phyloP scores from a whole-genome alignment of 768 basidiomycete species.

The Inosperma sp. region DNA sequence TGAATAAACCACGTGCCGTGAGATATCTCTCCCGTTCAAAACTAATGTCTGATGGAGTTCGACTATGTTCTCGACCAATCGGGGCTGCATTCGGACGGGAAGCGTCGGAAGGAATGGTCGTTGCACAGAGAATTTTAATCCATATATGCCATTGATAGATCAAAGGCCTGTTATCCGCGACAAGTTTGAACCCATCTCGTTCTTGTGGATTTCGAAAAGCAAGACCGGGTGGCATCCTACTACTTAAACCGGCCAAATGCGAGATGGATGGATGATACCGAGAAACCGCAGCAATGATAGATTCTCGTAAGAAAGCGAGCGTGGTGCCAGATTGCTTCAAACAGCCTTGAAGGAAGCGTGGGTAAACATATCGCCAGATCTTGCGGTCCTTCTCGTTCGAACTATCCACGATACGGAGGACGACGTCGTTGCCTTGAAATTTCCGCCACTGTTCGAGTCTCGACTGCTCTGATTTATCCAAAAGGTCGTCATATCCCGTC shows the following conservation, averaged over 20 bases:
- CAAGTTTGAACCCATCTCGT: constrained; percentile 47
- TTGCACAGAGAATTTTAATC: constrained; percentile 84
- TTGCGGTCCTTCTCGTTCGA: constrained; percentile 58
- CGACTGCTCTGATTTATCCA: constrained; percentile 55
- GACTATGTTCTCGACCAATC: constrained; percentile 60
- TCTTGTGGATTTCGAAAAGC: constrained; percentile 38
- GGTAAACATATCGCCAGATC: constrained; percentile 72
- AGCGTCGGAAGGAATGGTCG: constrained; percentile 60
- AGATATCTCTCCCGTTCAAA: constrained; percentile 79
- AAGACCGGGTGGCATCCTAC: constrained; percentile 44
- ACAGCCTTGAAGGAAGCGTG: constrained; percentile 55
- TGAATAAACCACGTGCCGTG: constrained; percentile 79
- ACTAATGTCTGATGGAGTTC: constrained; percentile 65
- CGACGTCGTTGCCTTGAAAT: constrained; percentile 48
- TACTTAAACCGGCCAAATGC: constrained; percentile 68
- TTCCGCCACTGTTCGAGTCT: constrained; percentile 67
- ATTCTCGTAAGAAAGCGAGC: constrained; percentile 53
- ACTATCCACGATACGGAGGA: constrained; percentile 71
- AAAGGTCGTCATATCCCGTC: constrained; percentile 59
- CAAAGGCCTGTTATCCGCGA: constrained; percentile 52
- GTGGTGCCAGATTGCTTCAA: constrained; percentile 45
- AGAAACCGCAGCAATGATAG: constrained; percentile 60
- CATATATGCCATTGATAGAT: constrained; percentile 81
- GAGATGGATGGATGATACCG: constrained; percentile 71
- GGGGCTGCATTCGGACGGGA: constrained; percentile 49